A percentile compares a stretch with the other conserved stretches of the same genome.
These are phyloP conservation scores for Pinus albicaulis DNA, from an alignment of 75 land plant genomes.

Conservation along the genomic window DNA sequence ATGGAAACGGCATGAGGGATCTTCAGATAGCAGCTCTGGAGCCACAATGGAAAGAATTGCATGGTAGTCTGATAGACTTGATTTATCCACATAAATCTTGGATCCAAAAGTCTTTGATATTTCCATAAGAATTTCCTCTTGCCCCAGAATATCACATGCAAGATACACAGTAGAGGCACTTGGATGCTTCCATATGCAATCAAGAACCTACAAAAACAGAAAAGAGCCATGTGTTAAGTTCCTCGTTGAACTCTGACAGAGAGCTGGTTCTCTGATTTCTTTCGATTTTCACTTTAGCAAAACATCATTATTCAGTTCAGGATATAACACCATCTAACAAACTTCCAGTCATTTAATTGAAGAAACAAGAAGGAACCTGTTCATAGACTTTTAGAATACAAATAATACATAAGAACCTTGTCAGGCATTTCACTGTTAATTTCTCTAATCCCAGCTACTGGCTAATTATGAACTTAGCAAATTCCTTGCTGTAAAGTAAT, in stretches of 20 bases:
- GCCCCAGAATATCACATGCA: slow-evolving; percentile 85
- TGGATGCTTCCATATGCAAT: slow-evolving; percentile 95
- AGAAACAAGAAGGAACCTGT: too few species aligned
- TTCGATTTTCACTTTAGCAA: background rate
- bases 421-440: too few species aligned
- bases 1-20: slow-evolving; percentile 75
- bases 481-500: too few species aligned
- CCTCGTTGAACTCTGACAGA: background rate
- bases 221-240: background rate
- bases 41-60: slow-evolving; percentile 35
- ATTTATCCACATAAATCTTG: slow-evolving; percentile 68
- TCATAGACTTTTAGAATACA: too few species aligned
- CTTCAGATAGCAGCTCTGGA: slow-evolving; percentile 65
- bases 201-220: slow-evolving; percentile 49
- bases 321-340: background rate
- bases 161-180: slow-evolving; percentile 63
- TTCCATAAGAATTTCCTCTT: slow-evolving; percentile 64
- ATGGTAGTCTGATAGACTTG: slow-evolving; percentile 33
- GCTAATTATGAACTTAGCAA: too few species aligned
- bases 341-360: background rate
- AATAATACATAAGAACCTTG: too few species aligned
- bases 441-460: too few species aligned
- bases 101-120: slow-evolving; percentile 65
- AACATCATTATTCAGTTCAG: background rate
- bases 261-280: background rate